Evolutionary conservation across 306 rosid genomes (phyloP), one percentile per base, ranked within the genome.

Genomic region (Quercus wislizeni): DNA sequence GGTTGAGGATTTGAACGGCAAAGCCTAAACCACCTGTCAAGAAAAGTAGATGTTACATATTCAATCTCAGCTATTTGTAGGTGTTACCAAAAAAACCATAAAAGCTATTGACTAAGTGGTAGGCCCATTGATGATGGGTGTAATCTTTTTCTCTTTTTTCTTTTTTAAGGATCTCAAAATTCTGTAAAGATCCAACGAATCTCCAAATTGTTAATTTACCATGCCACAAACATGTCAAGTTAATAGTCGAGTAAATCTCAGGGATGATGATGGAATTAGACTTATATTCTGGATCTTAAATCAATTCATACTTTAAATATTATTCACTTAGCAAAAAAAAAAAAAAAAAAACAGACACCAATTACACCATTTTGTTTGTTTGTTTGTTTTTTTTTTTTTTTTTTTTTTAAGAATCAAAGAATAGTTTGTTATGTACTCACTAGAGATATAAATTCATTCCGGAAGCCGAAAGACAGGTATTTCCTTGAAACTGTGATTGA

Each of bases 41-140:
- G 72, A 77, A 81, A 83, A 20, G 69, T 54, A 25, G 79, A 71
- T 52, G 63, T 19, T 27, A 18, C 14, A 57, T 27, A 82, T 71
- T 52, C 56, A 51, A 71, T 85, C 81, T 71, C 57, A 81, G 30
- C 78, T 2, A 38, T 38, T 38, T 38, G 46, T 7, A 7, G 11
- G 46, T 38, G 46, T 38, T 7, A 38, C 46, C 2, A 7, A 38
- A 38, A 38, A 38, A 38, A 38, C 46, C 46, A 38, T 7, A 38
- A 38, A 38, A 38, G 46, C 11, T 85, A 85, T 87, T 81, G 82
- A 49, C 79, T 18, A 69, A 76, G 90, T 78, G 85, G 87, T 83
- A 77, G 90, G 90, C 64, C 87, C 84, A 49, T 81, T 71, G 18
- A n/a, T 71, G 25, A 25, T 59, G 15, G 75, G 35, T 69, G 31